Evolutionary conservation across 768 basidiomycete species (phyloP).

Genomic region (Suillus placidus): DNA sequence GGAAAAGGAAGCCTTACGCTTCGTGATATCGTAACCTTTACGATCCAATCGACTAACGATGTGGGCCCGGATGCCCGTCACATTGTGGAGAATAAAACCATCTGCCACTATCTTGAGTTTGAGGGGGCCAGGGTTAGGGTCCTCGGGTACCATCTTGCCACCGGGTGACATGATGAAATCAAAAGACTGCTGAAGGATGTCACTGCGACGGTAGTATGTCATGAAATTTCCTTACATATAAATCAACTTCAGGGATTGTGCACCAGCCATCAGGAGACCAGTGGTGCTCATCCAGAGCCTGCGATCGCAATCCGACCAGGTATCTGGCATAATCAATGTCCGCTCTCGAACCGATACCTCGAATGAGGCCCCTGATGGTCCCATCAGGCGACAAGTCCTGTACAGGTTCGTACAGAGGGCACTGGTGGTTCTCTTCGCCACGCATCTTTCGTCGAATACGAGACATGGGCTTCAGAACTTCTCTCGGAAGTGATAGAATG

Average conservation of each 20-base stretch:
- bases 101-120: constrained; percentile 65
- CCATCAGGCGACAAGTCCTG: constrained; percentile 36
- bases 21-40: constrained; percentile 84
- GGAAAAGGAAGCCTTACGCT: constrained; percentile 51
- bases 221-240: constrained; percentile 57
- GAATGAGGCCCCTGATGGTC: constrained; percentile 50
- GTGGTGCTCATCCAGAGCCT: constrained; percentile 49
- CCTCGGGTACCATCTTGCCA: constrained; percentile 58
- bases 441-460: constrained; percentile 61
- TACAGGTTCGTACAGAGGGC: constrained; percentile 65
- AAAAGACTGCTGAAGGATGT: constrained; percentile 55
- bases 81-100: constrained; percentile 77
- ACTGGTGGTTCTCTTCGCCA: constrained; percentile 67
- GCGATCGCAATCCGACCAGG: constrained; percentile 58
- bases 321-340: constrained; percentile 84
- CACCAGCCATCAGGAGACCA: constrained; percentile 82
- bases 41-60: constrained; percentile 82
- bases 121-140: constrained; percentile 63
- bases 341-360: constrained; percentile 68
- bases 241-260: constrained; percentile 63
- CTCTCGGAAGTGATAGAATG: constrained; percentile 64
- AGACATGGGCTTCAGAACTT: constrained; percentile 60
- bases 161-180: constrained; percentile 78
- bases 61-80: constrained; percentile 76
- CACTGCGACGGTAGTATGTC: constrained; percentile 8